A percentile compares a stretch with the other conserved stretches of the same genome.
These are phyloP conservation scores for Eimeria zaria DNA, from an alignment of 169 alveolate genomes.

Conservation along the genomic window DNA sequence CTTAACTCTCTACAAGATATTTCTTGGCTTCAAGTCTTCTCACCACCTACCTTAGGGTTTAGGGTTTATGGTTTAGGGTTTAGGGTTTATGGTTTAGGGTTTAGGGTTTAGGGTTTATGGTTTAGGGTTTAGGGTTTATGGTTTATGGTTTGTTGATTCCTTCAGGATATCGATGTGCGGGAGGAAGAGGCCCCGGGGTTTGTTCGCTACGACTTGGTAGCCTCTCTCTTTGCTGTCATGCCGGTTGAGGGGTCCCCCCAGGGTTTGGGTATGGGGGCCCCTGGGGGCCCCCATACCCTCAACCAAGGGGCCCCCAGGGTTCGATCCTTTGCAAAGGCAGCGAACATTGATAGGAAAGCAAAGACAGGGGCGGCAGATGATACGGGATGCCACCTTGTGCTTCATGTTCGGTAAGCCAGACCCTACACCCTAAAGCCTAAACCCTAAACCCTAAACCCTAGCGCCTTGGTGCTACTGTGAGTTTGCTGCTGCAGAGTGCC, in stretches of 20 bases:
- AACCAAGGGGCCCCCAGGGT: conserved; percentile 42
- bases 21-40: neutral
- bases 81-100: too few relatives aligned
- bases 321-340: conserved; percentile 22
- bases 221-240: conserved; percentile 37
- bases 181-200: conserved; percentile 30
- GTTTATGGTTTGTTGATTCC: neutral
- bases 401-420: conserved; percentile 36
- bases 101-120: conserved; percentile 22
- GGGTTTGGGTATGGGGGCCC: conserved; percentile 3
- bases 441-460: conserved; percentile 2
- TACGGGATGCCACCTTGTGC: conserved; percentile 46
- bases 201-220: conserved; percentile 41
- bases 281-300: neutral
- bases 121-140: conserved; percentile 38
- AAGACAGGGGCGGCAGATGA: conserved; percentile 11
- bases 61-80: too few relatives aligned
- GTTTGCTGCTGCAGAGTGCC: conserved; percentile 74
- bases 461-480: too few relatives aligned
- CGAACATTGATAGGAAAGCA: neutral
- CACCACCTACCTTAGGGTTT: neutral
- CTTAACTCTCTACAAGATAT: neutral
- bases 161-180: conserved; percentile 32
- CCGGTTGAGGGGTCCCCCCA: conserved; percentile 46
- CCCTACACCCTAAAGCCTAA: conserved; percentile 28